Evolutionary conservation across 139 green algal species (phyloP), one percentile per base, ranked within the genome.

Genomic region (Micractinium conductrix): DNA sequence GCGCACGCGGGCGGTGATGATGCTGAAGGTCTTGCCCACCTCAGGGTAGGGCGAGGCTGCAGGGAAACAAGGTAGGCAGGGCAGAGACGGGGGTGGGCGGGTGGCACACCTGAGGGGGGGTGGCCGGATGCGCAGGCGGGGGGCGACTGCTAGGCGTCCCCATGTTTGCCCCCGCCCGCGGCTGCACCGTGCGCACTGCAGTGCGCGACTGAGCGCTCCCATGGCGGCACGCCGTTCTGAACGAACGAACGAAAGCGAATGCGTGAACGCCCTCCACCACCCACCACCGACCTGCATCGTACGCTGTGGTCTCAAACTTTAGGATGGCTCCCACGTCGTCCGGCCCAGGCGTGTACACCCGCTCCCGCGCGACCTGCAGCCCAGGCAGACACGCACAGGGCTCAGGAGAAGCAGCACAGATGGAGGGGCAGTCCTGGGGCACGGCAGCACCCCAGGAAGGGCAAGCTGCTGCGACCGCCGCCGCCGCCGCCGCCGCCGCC

Each of bases 261-360:
- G n/a, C n/a, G n/a, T n/a, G n/a, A n/a, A n/a, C n/a, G n/a, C n/a
- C n/a, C n/a, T n/a, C n/a, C n/a, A n/a, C n/a, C n/a, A n/a, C n/a
- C n/a, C 28, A 24, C 2, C 30, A 71, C 16, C n/a, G 28, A 82
- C 76, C 70, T 0, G 60, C 84, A 37, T 89, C 82, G 38, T 87
- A 84, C 7, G 74, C 74, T 9, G 79, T 89, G 74, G 91, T 91
- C 87, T 99, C 95, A 85, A 94, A 95, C 87, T 97, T 98, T 43
- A 99, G 91, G 45, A 96, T 80, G 79, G 94, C 93, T 28, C 96
- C 96, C 19, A 98, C 93, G 68, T 99, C 97, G 19, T 99, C 96
- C 0, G 88, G 50, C 0, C 53, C 86, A 10, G 97, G 96, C 0
- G 92, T 96, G 91, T 98, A 99, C 4, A 80, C 87, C 14, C 92